phyloP scores from a whole-genome alignment of 1,139 yeast species.

The Candida labiduridarum region DNA sequence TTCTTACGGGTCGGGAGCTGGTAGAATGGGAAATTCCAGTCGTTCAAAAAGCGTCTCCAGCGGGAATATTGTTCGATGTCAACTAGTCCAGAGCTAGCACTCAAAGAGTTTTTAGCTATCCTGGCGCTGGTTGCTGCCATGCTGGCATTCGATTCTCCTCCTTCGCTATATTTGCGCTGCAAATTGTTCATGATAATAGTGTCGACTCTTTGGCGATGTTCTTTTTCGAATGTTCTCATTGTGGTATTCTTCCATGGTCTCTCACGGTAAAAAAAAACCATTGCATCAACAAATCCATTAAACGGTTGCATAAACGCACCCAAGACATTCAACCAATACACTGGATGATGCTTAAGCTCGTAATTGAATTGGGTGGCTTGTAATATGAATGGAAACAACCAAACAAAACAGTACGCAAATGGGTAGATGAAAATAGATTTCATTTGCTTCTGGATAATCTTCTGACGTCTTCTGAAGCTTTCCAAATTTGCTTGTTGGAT shows the following conservation, averaged over 20 bases:
- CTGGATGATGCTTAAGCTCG: conserved; percentile 51
- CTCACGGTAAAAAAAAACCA: conserved; percentile 77
- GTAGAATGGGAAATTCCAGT: conserved; percentile 45
- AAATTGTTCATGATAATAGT: conserved; percentile 17
- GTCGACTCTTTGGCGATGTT: conserved; percentile 35
- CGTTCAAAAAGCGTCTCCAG: conserved; percentile 41
- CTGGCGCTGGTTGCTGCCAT: conserved; percentile 29
- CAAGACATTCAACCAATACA: conserved; percentile 65
- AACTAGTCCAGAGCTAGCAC: conserved; percentile 27
- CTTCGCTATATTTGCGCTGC: conserved; percentile 7
- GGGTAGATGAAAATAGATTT: conserved; percentile 84
- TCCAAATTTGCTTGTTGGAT: conserved; percentile 64
- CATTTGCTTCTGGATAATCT: conserved; percentile 75
- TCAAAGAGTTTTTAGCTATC: conserved; percentile 27
- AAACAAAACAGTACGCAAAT: conserved; percentile 71
- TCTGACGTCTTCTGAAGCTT: conserved; percentile 61
- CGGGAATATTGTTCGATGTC: conserved; percentile 26
- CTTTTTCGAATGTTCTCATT: conserved; percentile 42
- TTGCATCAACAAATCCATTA: conserved; percentile 75
- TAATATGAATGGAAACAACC: conserved; percentile 81
- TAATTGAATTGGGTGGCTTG: conserved; percentile 61
- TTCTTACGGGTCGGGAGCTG: conserved; percentile 43
- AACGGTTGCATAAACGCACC: conserved; percentile 81
- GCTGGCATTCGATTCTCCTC: conserved; percentile 4
- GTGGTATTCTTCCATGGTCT: conserved; percentile 68